Evolutionary conservation across 2,329 filamentous ascomycete genomes (phyloP), one percentile per base, ranked within the genome.

Genomic region (Didymella arachidicola): DNA sequence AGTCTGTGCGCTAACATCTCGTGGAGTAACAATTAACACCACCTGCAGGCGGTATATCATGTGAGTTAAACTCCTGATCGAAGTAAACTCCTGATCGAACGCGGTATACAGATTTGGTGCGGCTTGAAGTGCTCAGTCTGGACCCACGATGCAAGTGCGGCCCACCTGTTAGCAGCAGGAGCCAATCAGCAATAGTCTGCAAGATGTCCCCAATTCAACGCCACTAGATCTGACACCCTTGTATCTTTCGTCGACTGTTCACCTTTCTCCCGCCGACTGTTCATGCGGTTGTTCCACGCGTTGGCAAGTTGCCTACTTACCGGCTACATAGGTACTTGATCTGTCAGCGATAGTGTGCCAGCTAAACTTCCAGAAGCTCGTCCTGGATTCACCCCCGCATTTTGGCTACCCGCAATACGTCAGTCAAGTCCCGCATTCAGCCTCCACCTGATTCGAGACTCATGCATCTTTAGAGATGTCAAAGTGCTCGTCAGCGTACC

Each of bases 321-420:
- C 50, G 56, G 56, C 56, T 54, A 59, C 27, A 16, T 22, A n/a
- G 4, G n/a, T 3, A 1, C 26, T 32, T 1, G 39, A 39, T 57
- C 42, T 42, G 42, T 57, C 54, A 57, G 47, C 54, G 7, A 25
- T 30, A 36, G 18, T 46, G 7, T 19, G 19, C 32, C 41, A 32
- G n/a, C 11, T n/a, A 16, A 27, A 41, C 41, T 41, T 45, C 46
- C 46, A 43, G 49, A 53, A 54, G n/a, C 44, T 52, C 48, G 10
- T 42, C 25, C 27, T 12, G 19, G 4, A 7, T 43, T 25, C 56
- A 46, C 51, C 27, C 27, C 41, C 43, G 32, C 45, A 18, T n/a
- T 41, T 34, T 22, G 32, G 18, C 44, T 26, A 50, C 44, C 56
- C 56, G 43, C 50, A 59, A 42, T 43, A 46, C 39, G 46, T 51